phyloP scores from a whole-genome alignment of 1,284 basidiomycete genomes.

The Heterobasidion occidentale region DNA sequence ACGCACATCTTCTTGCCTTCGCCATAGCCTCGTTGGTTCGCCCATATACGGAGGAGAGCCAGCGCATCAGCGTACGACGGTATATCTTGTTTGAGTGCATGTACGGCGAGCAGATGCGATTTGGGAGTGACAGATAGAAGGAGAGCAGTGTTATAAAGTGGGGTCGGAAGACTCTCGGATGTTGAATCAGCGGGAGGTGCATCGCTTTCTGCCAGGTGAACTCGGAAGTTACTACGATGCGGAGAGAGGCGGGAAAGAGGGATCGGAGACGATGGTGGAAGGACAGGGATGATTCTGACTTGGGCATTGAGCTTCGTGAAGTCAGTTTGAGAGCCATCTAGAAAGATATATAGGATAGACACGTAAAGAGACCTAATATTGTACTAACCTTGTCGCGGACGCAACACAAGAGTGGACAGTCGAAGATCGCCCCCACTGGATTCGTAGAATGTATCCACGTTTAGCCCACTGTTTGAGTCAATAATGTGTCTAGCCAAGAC shows the following conservation, averaged over 20 bases:
- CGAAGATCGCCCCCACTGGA: conserved; percentile 61
- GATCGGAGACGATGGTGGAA: conserved; percentile 54
- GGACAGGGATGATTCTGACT: conserved; percentile 69
- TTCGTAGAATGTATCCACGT: conserved; percentile 53
- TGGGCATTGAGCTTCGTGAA: conserved; percentile 65
- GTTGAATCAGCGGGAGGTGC: conserved; percentile 13
- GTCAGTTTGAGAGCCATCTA: conserved; percentile 47
- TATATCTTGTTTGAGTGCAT: conserved; percentile 54
- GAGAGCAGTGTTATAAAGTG: conserved; percentile 76
- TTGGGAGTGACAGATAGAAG: conserved; percentile 62
- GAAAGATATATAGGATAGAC: conserved; percentile 33
- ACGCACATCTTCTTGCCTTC: conserved; percentile 44
- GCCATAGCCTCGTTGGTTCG: conserved; percentile 78
- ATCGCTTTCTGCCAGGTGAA: conserved; percentile 17
- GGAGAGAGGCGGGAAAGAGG: conserved; percentile 69
- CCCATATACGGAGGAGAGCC: conserved; percentile 83
- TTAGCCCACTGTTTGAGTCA: conserved; percentile 33
- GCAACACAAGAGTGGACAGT: conserved; percentile 59
- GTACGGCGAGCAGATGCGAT: conserved; percentile 60
- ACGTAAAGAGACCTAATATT: conserved; percentile 7
- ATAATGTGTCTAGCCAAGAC: conserved; percentile 65
- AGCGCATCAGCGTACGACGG: conserved; percentile 73
- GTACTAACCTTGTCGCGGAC: conserved; percentile 43
- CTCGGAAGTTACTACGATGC: conserved; percentile 63
- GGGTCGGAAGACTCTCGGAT: conserved; percentile 34